Evolutionary conservation across 83 land plant species (phyloP).

Genomic region (Diphasiastrum complanatum): DNA sequence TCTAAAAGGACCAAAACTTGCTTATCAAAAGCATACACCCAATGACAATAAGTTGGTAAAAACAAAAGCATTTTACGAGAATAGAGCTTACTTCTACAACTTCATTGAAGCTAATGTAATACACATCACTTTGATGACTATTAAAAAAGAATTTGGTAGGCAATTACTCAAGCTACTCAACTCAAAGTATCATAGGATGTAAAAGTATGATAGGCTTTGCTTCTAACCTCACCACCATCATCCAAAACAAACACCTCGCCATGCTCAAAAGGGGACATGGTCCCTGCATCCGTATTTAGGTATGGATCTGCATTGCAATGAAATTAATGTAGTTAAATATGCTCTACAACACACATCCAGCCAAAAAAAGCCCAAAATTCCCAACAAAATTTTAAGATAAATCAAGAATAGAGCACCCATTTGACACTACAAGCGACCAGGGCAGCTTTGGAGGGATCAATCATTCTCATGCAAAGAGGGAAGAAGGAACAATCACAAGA

Average conservation of each 20-base stretch:
- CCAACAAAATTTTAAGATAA: not conserved
- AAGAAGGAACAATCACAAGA: too few species aligned
- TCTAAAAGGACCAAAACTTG: too few species aligned
- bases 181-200: not conserved
- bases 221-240: constrained; percentile 72
- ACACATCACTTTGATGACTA: too few species aligned
- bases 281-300: constrained; percentile 75
- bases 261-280: constrained; percentile 85
- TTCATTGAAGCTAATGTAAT: too few species aligned
- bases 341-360: not conserved
- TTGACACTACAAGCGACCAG: too few species aligned
- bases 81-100: too few species aligned
- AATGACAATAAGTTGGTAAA: too few species aligned
- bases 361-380: not conserved
- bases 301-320: constrained; percentile 56
- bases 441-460: too few species aligned
- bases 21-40: too few species aligned
- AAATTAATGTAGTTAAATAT: not conserved
- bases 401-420: not conserved
- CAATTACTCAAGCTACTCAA: not conserved
- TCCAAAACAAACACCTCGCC: constrained; percentile 80
- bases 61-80: too few species aligned
- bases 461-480: too few species aligned
- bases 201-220: not conserved
- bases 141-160: too few species aligned